Evolutionary conservation across 257 asterid species (phyloP), one percentile per base, ranked within the genome.

Genomic region (Jacaranda copaia): DNA sequence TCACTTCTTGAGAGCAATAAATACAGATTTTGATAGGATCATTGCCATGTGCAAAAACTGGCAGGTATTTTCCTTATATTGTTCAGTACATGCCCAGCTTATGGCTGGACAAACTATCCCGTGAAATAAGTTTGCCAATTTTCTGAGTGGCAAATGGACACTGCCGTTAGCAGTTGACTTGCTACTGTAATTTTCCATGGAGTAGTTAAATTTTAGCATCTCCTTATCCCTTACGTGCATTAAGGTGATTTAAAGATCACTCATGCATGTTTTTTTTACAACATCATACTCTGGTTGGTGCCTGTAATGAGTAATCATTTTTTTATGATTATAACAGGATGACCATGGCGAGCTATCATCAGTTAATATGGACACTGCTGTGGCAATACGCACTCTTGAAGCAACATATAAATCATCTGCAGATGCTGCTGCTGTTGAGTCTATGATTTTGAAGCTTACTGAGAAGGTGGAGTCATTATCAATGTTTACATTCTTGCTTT

Each of bases 351-450:
- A 96, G 69, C 90, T 93, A 74, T 93, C 99, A 11, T 81, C 97
- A 8, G 98, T 96, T 60, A 96, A 93, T 87, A 93, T 96, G 99
- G 99, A 96, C 91, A 96, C 99, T 53, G 98, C 98, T 77, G 98
- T 96, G 16, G 99, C 99, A 65, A 96, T 96, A 81, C 98, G 97
- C 70, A 96, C 99, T 3, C 99, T 96, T 64, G 99, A 96, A 87
- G 91, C 97, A 81, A 93, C 99, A 45, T 96, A 84, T 67, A 93
- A 90, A 80, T 89, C 97, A 43, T 93, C 99, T 9, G 83, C 97
- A 79, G 96, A 90, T 89, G 97, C 99, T 63, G 92, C 93, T 87
- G 87, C 97, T 58, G 97, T 90, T 32, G 99, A 93, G 86, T 81
- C 90, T 76, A 89, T 90, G 97, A 89, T 91, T 78, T 67, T 53